Conservation (phyloP, 352 stramenopile genomes). For the Phytophthora citrophthora region DNA sequence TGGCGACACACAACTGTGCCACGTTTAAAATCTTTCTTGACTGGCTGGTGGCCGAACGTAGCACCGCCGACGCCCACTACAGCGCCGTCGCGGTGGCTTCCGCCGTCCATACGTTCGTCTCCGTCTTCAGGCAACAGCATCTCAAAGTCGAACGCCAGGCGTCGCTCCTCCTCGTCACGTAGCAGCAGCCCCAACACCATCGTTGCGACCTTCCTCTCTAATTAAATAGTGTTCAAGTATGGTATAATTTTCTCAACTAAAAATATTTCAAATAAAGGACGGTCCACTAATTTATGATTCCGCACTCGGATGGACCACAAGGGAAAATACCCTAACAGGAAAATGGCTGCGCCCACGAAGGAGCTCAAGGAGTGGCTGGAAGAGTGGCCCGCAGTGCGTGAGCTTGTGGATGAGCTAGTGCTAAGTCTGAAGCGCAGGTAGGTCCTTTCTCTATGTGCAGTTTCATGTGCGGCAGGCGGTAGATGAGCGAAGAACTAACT, state of each 20-base stretch:
- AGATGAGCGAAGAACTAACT: constrained; percentile 4
- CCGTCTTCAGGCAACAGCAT: constrained; percentile 68
- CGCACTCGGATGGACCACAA: constrained; percentile 6
- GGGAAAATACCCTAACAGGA: background rate
- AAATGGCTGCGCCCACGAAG: constrained; percentile 26
- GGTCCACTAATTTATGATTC: constrained; percentile 5
- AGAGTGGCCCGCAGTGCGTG: constrained; percentile 77
- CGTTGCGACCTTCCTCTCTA: background rate
- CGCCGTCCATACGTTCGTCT: constrained; percentile 58
- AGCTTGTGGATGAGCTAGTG: constrained; percentile 74
- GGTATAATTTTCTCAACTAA: background rate
- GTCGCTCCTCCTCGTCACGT: constrained; percentile 82
- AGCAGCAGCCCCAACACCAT: constrained; percentile 85
- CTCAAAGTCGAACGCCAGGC: constrained; percentile 88
- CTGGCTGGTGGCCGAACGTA: constrained; percentile 37
- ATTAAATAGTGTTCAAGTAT: too few species aligned
- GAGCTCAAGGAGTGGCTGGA: constrained; percentile 77
- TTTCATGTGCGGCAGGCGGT: background rate
- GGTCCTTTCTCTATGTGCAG: constrained; percentile 1
- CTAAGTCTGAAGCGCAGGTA: constrained; percentile 83
- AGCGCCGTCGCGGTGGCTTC: constrained; percentile 37
- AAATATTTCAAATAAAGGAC: background rate
- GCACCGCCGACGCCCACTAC: constrained; percentile 50
- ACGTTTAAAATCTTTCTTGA: constrained; percentile 90
- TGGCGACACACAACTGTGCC: constrained; percentile 97